Conservation (phyloP, 768 basidiomycete species). For the Mycena vitilis region DNA sequence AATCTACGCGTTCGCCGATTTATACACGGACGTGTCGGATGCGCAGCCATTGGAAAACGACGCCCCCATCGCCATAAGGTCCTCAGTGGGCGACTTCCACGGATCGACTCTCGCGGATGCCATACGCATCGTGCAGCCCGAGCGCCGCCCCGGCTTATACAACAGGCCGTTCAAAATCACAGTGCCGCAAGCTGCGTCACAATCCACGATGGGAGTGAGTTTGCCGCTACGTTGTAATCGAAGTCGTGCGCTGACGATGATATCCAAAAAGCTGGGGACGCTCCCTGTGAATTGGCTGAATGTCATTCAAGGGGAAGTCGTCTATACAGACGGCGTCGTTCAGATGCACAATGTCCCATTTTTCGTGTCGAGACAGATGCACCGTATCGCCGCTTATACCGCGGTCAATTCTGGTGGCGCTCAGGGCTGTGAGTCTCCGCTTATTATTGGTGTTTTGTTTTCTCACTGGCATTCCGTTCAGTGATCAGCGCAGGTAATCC, state of each 20-base stretch:
- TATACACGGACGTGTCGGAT: constrained; percentile 6
- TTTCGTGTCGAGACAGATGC: neutral
- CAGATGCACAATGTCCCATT: neutral
- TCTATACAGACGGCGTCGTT: neutral
- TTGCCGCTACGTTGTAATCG: neutral
- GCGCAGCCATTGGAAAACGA: neutral
- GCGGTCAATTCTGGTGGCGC: neutral
- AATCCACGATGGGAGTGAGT: too few species aligned
- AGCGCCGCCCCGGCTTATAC: constrained; percentile 10
- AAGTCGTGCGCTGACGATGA: too few species aligned
- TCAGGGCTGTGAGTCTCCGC: neutral
- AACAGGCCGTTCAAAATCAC: constrained; percentile 4
- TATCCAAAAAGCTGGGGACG: neutral
- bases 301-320: neutral
- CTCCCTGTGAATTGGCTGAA: neutral
- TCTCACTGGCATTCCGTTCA: neutral
- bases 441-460: neutral
- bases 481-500: neutral
- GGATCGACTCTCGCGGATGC: neutral
- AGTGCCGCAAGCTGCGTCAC: neutral
- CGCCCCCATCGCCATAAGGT: neutral
- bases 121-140: constrained; percentile 17
- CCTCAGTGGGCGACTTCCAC: neutral
- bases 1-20: constrained; percentile 7
- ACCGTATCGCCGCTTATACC: neutral